phyloP scores from a whole-genome alignment of 805 yeast genomes.

The Saccharomycopsis microspora region DNA sequence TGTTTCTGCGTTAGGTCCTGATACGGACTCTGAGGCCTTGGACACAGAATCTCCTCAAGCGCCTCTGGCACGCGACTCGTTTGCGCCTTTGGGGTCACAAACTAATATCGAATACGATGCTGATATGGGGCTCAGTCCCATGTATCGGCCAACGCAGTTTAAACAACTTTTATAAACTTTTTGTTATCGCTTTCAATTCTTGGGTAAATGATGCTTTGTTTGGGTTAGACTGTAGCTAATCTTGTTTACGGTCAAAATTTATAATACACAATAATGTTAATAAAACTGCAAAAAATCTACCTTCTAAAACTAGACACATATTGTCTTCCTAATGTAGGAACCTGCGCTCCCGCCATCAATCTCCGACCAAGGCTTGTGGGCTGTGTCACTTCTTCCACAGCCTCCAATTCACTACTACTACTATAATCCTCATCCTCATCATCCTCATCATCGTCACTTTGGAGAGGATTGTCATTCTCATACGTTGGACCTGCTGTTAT shows the following conservation, averaged over 20 bases:
- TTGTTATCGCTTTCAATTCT: neutral
- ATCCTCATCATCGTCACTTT: conserved; percentile 14
- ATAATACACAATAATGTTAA: too few species aligned
- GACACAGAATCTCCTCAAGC: neutral
- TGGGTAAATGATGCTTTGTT: neutral
- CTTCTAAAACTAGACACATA: too few species aligned
- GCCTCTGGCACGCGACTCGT: neutral
- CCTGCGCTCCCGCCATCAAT: too few species aligned
- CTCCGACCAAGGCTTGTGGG: too few species aligned
- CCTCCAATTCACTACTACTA: too few species aligned
- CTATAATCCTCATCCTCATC: conserved; percentile 10
- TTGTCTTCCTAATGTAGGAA: too few species aligned
- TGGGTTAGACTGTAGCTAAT: too few species aligned
- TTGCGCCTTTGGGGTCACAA: neutral
- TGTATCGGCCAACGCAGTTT: conserved; percentile 7
- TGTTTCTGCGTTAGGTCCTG: neutral
- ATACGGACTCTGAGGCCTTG: neutral
- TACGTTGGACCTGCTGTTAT: conserved; percentile 10
- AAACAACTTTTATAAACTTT: conserved; percentile 5
- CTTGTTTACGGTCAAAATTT: too few species aligned
- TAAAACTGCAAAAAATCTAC: too few species aligned
- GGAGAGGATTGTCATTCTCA: conserved; percentile 5
- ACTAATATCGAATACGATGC: conserved; percentile 1
- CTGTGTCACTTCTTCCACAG: too few species aligned
- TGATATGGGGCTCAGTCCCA: conserved; percentile 10